phyloP scores from a whole-genome alignment of 345 rosid species.

The Sisymbrium irio region DNA sequence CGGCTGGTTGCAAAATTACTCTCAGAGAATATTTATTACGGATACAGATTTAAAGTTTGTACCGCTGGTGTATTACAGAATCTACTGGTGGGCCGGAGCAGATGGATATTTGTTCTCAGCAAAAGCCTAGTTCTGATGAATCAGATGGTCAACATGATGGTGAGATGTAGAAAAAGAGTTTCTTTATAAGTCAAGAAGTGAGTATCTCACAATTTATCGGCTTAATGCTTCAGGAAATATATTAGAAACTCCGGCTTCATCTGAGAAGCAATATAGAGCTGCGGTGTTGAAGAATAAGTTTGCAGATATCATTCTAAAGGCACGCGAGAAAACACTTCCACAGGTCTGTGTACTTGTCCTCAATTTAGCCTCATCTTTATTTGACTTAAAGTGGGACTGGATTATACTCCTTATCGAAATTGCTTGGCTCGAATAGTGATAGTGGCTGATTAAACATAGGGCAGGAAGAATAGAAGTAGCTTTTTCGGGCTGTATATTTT shows the following conservation, averaged over 20 bases:
- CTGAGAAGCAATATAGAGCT: constrained; percentile 83
- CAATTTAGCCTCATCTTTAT: not conserved
- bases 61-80: constrained; percentile 43
- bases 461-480: not conserved
- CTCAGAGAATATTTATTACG: constrained; percentile 1
- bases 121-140: constrained; percentile 53
- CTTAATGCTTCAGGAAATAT: constrained; percentile 59
- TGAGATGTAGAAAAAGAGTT: constrained; percentile 43
- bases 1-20: not conserved
- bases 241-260: constrained; percentile 61
- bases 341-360: constrained; percentile 51
- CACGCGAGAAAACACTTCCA: constrained; percentile 78
- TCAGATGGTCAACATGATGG: constrained; percentile 69
- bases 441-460: not conserved
- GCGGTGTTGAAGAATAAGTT: constrained; percentile 76
- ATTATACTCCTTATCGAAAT: not conserved
- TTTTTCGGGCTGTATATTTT: not conserved
- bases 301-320: constrained; percentile 93
- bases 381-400: not conserved
- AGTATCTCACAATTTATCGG: constrained; percentile 39
- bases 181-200: constrained; percentile 29
- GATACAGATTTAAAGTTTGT: not conserved
- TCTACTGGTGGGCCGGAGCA: constrained; percentile 52
- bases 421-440: not conserved
- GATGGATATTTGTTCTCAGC: constrained; percentile 52